Conservation (phyloP, 306 rosid species). For the Fragaria vesca region DNA sequence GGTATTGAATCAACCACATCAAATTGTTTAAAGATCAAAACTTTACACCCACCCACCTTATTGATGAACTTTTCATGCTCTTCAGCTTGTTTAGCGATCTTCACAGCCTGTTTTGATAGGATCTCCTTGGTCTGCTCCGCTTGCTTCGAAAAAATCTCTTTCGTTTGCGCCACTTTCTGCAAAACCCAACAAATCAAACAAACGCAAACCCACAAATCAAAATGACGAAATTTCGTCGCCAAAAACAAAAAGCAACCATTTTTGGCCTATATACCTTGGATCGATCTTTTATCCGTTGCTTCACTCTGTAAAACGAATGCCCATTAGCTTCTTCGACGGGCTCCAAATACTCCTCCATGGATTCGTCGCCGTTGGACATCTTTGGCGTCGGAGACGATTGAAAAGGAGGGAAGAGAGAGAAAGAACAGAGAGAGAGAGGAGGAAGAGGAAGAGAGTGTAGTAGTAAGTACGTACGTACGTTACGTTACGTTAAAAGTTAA, state of each 20-base stretch:
- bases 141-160: constrained; percentile 72
- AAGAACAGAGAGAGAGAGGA: constrained; percentile 3
- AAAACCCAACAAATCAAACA: constrained; percentile 31
- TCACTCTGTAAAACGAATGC: constrained; percentile 48
- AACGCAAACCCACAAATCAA: constrained; percentile 7
- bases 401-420: background rate
- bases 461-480: no score
- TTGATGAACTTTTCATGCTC: constrained; percentile 82
- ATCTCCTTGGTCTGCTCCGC: constrained; percentile 74
- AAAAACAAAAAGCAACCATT: constrained; percentile 1
- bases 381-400: background rate
- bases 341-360: constrained; percentile 24
- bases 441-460: no score
- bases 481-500: no score
- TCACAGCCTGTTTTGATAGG: constrained; percentile 70
- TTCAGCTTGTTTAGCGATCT: constrained; percentile 84
- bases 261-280: constrained; percentile 49
- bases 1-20: background rate
- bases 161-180: constrained; percentile 54
- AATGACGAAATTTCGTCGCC: background rate
- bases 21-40: constrained; percentile 13
- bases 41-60: constrained; percentile 45
- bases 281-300: constrained; percentile 56
- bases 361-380: constrained; percentile 55
- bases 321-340: constrained; percentile 37